Base-by-base conservation (phyloP, 345 rosid genomes). In the Firmiana major region DNA sequence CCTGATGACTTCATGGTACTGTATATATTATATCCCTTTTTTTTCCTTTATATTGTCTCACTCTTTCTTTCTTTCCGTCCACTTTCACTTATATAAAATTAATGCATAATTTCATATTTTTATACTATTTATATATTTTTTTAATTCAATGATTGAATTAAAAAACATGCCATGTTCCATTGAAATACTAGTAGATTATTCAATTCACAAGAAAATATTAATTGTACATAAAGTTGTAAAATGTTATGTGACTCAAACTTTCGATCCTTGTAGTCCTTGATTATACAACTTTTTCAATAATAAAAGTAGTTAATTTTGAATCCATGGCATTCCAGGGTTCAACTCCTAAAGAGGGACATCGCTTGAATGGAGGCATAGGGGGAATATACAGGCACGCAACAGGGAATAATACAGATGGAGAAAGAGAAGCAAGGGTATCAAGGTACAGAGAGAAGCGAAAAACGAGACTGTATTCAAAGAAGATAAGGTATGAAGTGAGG, bases 401-500 rank as follows among this genome's bases (percentile, higher is more conserved):
- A 80, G 42, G 45, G 82, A 75, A n/a, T 0, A 49, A 49, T 16
- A 79, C 65, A 10, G 85, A 84, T n/a, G 89, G 83, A 2, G 88
- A 77, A 73, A 81, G 92, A 74, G 91, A 87, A 81, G 91, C 90
- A 19, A 83, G 89, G 76, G 89, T 90, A 24, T 66, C 84, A 17
- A 84, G 92, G 81, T 87, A 89, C 71, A 83, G 77, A 71, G 92
- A 90, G 83, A 90, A 90, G 84, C 77, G 92, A 58, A 84, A 90
- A 55, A 88, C 85, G 7, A 57, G 94, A 62, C 43, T 90, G 81
- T 90, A 89, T 73, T 81, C 92, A 9, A 90, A 89, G 90, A 90
- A 90, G 77, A 90, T 90, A 85, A 85, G 94, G 77, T 90, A 90
- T 69, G 88, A 89, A 71, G 94, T 90, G n/a, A 79, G 94, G 81